Evolutionary conservation across 176 grass and related monocot species (phyloP), one percentile per base, ranked within the genome.

Genomic region (Carex kokanica): DNA sequence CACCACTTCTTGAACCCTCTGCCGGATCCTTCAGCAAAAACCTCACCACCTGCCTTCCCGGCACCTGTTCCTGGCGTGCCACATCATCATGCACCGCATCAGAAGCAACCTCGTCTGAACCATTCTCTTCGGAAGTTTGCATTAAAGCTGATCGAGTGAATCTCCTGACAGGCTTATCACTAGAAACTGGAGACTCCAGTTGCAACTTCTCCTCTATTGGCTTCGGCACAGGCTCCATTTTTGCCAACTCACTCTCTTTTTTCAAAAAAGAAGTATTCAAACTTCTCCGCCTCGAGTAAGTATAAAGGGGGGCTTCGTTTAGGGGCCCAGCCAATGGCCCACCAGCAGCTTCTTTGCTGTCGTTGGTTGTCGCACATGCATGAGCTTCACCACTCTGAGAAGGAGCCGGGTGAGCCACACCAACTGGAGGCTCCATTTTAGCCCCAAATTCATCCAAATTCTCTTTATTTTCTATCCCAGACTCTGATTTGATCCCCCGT

Each of bases 1-100:
- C 41, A 17, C 47, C 13, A 24, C 2, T 65, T 18, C 14, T 12
- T 11, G 9, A 34, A 40, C 45, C 21, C 4, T 55, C 60, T 18
- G n/a, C 13, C 18, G 15, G 66, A 32, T 56, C 66, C 32, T 74
- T 84, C 82, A 85, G 68, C 85, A 83, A 88, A 63, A 89, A 89
- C 81, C 87, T 84, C 4, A 85, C 89, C 70, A 94, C 77, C 51
- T 83, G 87, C 89, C 87, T 84, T 13, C 86, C 81, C 16, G 43
- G 58, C 36, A 79, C 74, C 15, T 92, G 82, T 52, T 62, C 83
- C 71, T 79, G 82, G 67, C 85, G 81, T 57, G 78, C 61, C 82
- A 85, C 14, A 17, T 3, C 52, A 45, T 31, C 80, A 36, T 70
- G 4, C 23, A 31, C 31, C 6, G 9, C 52, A 68, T 49, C 67